Percentiles rank a stretch among this genome's conserved stretches.
phyloP scores from a whole-genome alignment of 495 filamentous ascomycete genomes.

The Tuber brumale region DNA sequence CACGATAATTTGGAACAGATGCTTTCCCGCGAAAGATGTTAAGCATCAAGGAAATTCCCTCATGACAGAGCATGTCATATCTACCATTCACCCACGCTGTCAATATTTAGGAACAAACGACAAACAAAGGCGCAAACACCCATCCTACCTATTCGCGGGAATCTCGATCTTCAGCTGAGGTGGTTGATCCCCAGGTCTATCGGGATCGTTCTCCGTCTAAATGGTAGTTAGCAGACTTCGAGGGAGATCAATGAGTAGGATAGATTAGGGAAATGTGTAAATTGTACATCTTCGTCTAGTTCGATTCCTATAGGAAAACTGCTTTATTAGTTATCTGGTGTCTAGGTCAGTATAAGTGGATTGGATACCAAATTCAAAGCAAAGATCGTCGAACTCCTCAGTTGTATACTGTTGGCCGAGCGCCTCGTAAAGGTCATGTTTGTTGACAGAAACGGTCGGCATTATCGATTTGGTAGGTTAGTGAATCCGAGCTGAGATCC shows the following conservation, averaged over 20 bases:
- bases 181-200: conserved; percentile 60
- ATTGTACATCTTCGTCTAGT: conserved; percentile 79
- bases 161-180: conserved; percentile 98
- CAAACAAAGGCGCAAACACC: neutral
- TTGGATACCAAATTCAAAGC: conserved; percentile 82
- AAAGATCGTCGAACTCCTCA: conserved; percentile 91
- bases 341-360: conserved; percentile 37
- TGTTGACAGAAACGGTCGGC: conserved; percentile 94
- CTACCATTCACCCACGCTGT: conserved; percentile 43
- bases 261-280: conserved; percentile 7
- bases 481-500: neutral
- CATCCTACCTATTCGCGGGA: conserved; percentile 72
- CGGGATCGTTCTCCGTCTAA: conserved; percentile 37
- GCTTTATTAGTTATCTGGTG: conserved; percentile 15
- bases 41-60: conserved; percentile 90
- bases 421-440: conserved; percentile 87
- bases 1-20: conserved; percentile 66
- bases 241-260: neutral
- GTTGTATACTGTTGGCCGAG: conserved; percentile 88
- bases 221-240: conserved; percentile 4
- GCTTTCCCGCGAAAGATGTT: conserved; percentile 82
- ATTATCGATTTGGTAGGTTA: conserved; percentile 46
- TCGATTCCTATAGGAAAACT: conserved; percentile 62
- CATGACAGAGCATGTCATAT: conserved; percentile 98
- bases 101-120: neutral